A percentile compares a stretch with the other conserved stretches of the same genome.
phyloP scores from a whole-genome alignment of 2,329 filamentous ascomycete genomes.

The Trichocomaceae sp. region DNA sequence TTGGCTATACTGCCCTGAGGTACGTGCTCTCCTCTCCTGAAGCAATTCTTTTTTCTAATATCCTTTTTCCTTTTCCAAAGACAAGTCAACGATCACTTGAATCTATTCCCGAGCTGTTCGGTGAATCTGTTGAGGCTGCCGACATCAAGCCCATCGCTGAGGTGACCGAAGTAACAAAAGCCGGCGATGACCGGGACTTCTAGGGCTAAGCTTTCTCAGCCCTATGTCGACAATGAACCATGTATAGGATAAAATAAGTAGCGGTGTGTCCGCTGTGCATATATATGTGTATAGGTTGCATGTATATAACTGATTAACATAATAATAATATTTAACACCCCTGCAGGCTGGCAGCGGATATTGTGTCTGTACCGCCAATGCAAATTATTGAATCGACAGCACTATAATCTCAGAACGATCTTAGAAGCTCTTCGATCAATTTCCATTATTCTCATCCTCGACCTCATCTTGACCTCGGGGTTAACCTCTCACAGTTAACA shows the following conservation, averaged over 20 bases:
- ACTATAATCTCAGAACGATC: no score
- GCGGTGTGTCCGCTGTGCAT: not conserved
- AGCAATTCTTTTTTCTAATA: not conserved
- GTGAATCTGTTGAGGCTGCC: not conserved
- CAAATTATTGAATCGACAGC: no score
- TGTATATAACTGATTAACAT: not conserved
- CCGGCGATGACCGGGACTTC: not conserved
- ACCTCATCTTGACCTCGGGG: no score
- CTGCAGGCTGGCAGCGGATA: no score
- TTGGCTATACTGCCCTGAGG: conserved; percentile 5
- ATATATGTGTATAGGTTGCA: not conserved
- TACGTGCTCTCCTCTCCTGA: not conserved
- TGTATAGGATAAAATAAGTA: not conserved
- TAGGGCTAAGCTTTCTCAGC: not conserved
- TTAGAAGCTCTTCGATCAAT: no score
- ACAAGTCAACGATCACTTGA: conserved; percentile 5
- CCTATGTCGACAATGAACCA: not conserved
- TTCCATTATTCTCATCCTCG: no score
- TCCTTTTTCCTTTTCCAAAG: not conserved
- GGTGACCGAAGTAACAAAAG: not conserved
- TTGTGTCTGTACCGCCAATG: no score
- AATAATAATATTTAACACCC: not conserved
- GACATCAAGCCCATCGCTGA: not conserved
- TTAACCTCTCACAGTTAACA: no score
- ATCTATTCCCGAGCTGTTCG: conserved; percentile 1